Conservation (phyloP, 306 rosid species). For the Trifolium dubium region DNA sequence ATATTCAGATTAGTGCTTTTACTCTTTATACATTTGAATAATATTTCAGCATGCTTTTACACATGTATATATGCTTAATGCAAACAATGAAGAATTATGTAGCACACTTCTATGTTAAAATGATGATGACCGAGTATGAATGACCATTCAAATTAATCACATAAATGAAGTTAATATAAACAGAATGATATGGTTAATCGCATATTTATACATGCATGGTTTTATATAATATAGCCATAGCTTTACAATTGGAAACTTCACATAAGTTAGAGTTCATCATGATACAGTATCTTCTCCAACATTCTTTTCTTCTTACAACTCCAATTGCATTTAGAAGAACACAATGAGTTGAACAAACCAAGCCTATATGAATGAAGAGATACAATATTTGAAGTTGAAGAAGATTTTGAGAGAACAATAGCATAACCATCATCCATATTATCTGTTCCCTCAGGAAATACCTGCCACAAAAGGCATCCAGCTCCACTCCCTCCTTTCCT, state of each 20-base stretch:
- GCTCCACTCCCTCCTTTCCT: constrained; percentile 88
- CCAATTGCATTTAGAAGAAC: constrained; percentile 78
- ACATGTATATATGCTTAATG: background rate
- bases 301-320: constrained; percentile 71
- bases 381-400: constrained; percentile 66
- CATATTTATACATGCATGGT: constrained; percentile 24
- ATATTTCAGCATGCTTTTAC: background rate
- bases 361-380: constrained; percentile 70
- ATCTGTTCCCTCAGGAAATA: constrained; percentile 84
- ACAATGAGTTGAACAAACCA: constrained; percentile 61
- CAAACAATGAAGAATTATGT: background rate
- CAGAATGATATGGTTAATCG: constrained; percentile 18
- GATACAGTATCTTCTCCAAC: constrained; percentile 39
- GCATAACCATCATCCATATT: constrained; percentile 95
- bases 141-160: constrained; percentile 2
- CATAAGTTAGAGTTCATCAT: constrained; percentile 50
- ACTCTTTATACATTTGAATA: no score
- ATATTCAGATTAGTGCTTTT: no score
- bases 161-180: constrained; percentile 1
- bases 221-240: constrained; percentile 10
- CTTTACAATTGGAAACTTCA: constrained; percentile 18
- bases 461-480: constrained; percentile 89
- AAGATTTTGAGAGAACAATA: constrained; percentile 64
- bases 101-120: background rate
- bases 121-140: background rate